These are phyloP conservation scores for Phytophthora multivora DNA, from an alignment of 352 stramenopile genomes.

Conservation along the genomic window DNA sequence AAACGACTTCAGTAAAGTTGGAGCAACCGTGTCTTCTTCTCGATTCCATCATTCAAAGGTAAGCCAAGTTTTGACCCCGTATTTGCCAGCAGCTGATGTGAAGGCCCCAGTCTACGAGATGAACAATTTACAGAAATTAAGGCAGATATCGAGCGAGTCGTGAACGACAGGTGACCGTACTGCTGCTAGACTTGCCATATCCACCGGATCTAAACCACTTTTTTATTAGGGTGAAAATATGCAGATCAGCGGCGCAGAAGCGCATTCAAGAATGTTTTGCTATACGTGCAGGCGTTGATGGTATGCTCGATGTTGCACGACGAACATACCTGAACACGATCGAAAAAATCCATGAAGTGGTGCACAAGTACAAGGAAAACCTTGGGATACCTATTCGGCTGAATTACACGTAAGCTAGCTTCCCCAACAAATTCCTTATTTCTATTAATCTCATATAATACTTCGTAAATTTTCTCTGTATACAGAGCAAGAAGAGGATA, in stretches of 20 bases:
- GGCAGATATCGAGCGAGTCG: conserved; percentile 69
- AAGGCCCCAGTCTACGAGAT: conserved; percentile 45
- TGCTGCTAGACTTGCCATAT: not conserved
- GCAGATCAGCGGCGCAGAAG: conserved; percentile 72
- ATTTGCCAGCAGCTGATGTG: conserved; percentile 10
- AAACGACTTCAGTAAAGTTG: conserved; percentile 34
- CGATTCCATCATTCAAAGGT: conserved; percentile 73
- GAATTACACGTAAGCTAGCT: conserved; percentile 70
- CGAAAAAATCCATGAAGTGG: conserved; percentile 80
- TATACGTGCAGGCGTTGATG: conserved; percentile 78
- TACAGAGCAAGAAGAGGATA: conserved; percentile 69
- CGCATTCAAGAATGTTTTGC: conserved; percentile 88
- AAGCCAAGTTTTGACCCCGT: not conserved
- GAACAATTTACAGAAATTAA: conserved; percentile 60
- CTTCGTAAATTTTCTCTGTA: not conserved
- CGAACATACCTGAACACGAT: conserved; percentile 85
- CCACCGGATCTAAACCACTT: not conserved
- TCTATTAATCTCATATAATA: no score
- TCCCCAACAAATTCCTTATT: no score
- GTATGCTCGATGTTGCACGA: conserved; percentile 85
- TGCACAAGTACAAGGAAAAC: conserved; percentile 77
- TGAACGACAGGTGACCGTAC: conserved; percentile 66
- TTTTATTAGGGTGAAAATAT: conserved; percentile 59
- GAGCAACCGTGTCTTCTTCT: conserved; percentile 51
- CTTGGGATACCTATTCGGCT: conserved; percentile 68